Conservation (phyloP, 306 rosid genomes). For the Quillaja saponaria region DNA sequence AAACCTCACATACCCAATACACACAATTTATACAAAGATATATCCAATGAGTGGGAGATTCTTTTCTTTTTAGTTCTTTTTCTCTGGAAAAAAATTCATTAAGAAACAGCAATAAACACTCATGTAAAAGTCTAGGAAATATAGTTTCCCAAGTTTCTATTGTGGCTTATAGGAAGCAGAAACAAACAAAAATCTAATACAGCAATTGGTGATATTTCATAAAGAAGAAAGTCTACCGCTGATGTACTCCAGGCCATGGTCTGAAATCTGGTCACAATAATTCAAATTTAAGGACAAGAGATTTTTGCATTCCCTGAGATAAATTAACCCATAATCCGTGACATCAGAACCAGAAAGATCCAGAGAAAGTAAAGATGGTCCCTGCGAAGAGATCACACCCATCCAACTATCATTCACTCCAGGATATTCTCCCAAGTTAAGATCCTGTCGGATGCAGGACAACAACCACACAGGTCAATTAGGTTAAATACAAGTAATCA, state of each 20-base stretch:
- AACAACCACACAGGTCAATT: conserved; percentile 21
- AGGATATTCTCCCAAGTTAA: conserved; percentile 73
- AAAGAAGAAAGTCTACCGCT: conserved; percentile 46
- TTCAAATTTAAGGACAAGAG: conserved; percentile 69
- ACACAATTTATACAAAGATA: no score
- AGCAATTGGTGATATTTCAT: no score
- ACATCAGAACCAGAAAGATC: conserved; percentile 89
- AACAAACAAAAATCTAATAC: no score
- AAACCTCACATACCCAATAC: no score
- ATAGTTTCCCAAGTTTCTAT: no score
- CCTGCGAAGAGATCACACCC: conserved; percentile 85
- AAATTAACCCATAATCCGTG: conserved; percentile 68
- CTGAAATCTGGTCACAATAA: conserved; percentile 81
- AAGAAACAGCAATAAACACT: no score
- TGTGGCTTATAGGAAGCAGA: no score
- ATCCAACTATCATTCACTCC: conserved; percentile 88
- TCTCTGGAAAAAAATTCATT: no score
- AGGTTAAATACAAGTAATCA: conserved; percentile 22
- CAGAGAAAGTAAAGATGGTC: conserved; percentile 74
- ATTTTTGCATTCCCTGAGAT: conserved; percentile 70
- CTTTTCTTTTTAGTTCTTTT: no score
- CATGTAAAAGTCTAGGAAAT: no score
- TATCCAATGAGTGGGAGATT: no score
- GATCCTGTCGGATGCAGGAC: conserved; percentile 54
- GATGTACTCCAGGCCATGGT: conserved; percentile 62